Base-by-base conservation (phyloP, 140 eudicot genomes). In the Bidens hawaiensis region DNA sequence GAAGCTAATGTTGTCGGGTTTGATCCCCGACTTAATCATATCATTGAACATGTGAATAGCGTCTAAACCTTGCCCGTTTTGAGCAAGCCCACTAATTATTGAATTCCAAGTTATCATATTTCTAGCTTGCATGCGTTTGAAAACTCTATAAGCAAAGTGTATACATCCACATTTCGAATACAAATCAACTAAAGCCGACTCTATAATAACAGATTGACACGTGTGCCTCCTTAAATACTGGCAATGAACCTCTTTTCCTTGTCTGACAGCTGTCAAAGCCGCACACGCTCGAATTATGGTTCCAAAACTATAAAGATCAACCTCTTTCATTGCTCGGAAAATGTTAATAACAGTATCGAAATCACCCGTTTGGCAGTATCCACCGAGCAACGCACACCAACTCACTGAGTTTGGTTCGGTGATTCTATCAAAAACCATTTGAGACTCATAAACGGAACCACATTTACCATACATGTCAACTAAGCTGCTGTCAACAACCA, bases 401-500 rank as follows among this genome's bases (percentile, higher is more conserved):
- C 85, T 77, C 43, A 91, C 96, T 1, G 91, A 58, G 67, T 87
- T 91, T 63, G 71, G 79, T 50, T 26, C 60, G 8, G 34, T 21
- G 95, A 91, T 87, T 41, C 76, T 63, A 19, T 87, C 87, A 42
- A 87, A 87, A 46, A 91, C 85, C 22, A 40, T 75, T 23, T 56
- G 83, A 22, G 96, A 76, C 60, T 84, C 94, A 13, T 59, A 58
- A 41, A 85, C 65, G 19, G 55, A 46, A 9, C 96, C 95, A 49
- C 91, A 91, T 71, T 91, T 91, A n/a, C 80, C 93, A 14, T 91
- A 91, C 98, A 91, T 91, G 60, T 91, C 98, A 3, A 91, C 83
- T 26, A 87, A 76, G 68, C 98, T 82, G 36, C 98, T 86, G 50
- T 77, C 90, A 5, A 80, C 90, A 7, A 86, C 76, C 27, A 86